These are phyloP conservation scores for Populus hybrid DNA, from an alignment of 441 rosid genomes.

Conservation along the genomic window DNA sequence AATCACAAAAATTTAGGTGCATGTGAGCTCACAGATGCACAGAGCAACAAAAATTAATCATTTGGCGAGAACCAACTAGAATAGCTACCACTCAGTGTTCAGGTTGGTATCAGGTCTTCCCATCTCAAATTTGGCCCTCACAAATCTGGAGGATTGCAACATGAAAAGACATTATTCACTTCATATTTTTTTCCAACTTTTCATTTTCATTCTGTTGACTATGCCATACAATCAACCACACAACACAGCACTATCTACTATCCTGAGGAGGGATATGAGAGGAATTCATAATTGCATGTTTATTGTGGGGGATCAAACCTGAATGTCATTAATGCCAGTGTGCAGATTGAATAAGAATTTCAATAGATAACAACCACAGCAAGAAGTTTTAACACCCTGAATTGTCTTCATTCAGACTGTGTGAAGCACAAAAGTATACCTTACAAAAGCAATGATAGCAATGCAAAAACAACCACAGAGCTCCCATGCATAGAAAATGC, in stretches of 20 bases:
- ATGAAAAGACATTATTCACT: not conserved
- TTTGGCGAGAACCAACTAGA: not conserved
- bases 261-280: not conserved
- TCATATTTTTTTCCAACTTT: not conserved
- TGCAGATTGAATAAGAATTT: not conserved
- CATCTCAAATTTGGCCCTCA: not conserved
- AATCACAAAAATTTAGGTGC: not conserved
- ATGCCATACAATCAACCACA: not conserved
- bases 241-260: not conserved
- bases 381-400: not conserved
- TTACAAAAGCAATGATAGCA: not conserved
- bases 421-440: not conserved
- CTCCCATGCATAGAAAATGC: not conserved
- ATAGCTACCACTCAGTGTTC: not conserved
- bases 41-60: not conserved
- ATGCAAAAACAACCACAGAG: not conserved
- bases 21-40: not conserved
- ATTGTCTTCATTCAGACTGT: not conserved
- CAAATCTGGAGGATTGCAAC: not conserved
- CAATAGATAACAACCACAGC: not conserved
- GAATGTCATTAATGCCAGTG: not conserved
- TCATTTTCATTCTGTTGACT: not conserved
- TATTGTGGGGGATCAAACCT: not conserved
- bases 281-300: not conserved
- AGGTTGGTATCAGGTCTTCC: not conserved